Conservation (phyloP, 129 eudicot genomes). For the Rutidosis leptorrhynchoides region DNA sequence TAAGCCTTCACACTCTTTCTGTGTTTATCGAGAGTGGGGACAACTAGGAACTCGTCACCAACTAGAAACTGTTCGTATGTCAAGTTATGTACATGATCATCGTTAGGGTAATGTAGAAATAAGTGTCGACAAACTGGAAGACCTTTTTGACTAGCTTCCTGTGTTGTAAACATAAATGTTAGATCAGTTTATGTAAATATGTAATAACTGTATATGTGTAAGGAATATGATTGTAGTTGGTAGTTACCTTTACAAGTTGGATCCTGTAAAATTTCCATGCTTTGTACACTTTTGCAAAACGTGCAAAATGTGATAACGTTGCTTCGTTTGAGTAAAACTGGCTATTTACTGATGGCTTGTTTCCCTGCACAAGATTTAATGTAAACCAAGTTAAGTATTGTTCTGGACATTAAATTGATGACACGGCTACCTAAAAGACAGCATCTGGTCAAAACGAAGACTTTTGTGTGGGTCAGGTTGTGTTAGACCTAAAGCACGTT, state of each 20-base stretch:
- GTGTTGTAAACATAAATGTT: constrained; percentile 23
- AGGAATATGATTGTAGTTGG: constrained; percentile 11
- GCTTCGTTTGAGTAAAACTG: constrained; percentile 88
- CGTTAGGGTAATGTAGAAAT: constrained; percentile 91
- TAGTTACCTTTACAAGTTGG: constrained; percentile 77
- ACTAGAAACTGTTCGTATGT: constrained; percentile 89
- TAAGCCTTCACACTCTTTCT: constrained; percentile 68
- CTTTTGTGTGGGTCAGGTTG: background rate
- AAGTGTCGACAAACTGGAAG: constrained; percentile 94
- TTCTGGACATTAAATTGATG: background rate
- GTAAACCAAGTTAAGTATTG: constrained; percentile 13
- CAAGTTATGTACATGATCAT: constrained; percentile 68
- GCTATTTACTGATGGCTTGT: constrained; percentile 75
- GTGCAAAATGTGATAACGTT: constrained; percentile 79
- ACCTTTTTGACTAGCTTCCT: constrained; percentile 94
- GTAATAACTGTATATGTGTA: background rate
- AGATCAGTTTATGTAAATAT: constrained; percentile 14
- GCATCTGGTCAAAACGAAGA: background rate
- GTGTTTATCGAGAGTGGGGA: constrained; percentile 87
- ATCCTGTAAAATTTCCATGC: constrained; percentile 96
- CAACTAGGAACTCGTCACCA: constrained; percentile 86
- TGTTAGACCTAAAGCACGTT: background rate
- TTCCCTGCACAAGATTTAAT: constrained; percentile 55
- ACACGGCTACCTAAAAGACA: background rate
- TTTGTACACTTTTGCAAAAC: constrained; percentile 85